Percentiles rank a stretch among this genome's conserved stretches.
phyloP scores from a whole-genome alignment of 345 rosid genomes.

The Xanthoceras sorbifolium region DNA sequence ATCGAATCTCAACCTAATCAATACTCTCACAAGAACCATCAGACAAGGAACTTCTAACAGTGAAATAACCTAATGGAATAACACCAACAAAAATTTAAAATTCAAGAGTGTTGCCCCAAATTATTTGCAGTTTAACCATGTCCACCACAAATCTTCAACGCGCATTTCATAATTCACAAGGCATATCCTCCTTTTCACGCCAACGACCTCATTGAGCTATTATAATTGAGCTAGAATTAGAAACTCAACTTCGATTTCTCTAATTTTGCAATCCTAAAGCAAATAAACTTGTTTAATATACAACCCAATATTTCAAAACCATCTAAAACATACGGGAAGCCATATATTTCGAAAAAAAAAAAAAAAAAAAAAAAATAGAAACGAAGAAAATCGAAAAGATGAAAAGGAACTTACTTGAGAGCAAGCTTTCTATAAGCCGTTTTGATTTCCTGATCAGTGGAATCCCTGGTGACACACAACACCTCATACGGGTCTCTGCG shows the following conservation, averaged over 20 bases:
- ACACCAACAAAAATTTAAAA: neutral
- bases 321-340: neutral
- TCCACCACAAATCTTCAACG: neutral
- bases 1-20: neutral
- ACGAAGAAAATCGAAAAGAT: neutral
- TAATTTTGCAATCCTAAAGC: neutral
- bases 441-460: constrained; percentile 92
- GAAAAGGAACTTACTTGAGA: constrained; percentile 64
- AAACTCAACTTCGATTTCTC: constrained; percentile 1
- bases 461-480: constrained; percentile 75
- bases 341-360: neutral
- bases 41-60: neutral
- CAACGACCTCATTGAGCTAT: constrained; percentile 14
- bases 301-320: constrained; percentile 10
- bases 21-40: neutral
- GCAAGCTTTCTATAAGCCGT: constrained; percentile 95
- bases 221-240: constrained; percentile 13
- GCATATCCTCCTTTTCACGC: neutral
- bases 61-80: neutral
- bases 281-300: neutral
- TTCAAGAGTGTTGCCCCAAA: neutral
- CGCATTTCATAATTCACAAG: neutral
- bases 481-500: constrained; percentile 97
- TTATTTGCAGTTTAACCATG: neutral
- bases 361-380: neutral